A percentile compares a stretch with the other conserved stretches of the same genome.
These are phyloP conservation scores for Plasmopara halstedii DNA, from an alignment of 352 stramenopile genomes.

Conservation along the genomic window DNA sequence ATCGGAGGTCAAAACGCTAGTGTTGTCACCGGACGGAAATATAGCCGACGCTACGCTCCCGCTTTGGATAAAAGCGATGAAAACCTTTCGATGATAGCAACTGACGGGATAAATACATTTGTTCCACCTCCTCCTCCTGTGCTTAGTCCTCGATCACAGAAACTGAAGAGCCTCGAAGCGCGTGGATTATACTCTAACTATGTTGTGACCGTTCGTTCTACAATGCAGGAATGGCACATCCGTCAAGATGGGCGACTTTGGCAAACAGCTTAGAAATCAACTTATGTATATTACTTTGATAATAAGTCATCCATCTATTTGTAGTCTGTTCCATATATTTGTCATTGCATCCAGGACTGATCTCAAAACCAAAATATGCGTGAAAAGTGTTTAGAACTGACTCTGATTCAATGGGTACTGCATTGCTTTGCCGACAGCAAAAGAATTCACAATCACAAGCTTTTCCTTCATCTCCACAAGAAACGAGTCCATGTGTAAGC, in stretches of 20 bases:
- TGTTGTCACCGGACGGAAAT: neutral
- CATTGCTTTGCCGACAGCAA: too few species aligned
- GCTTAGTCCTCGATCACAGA: slow-evolving; percentile 15
- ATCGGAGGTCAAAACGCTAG: neutral
- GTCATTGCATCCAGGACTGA: too few species aligned
- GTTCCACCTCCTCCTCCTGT: neutral
- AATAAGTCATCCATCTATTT: too few species aligned
- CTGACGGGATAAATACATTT: neutral
- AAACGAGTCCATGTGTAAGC: too few species aligned
- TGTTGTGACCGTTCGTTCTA: slow-evolving; percentile 23
- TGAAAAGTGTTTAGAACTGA: too few species aligned
- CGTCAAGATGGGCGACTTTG: slow-evolving; percentile 35
- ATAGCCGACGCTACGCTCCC: slow-evolving; percentile 14
- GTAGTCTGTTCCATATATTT: too few species aligned
- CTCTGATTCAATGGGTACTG: too few species aligned
- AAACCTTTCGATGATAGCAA: slow-evolving; percentile 1
- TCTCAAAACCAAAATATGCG: too few species aligned
- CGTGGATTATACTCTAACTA: slow-evolving; percentile 29
- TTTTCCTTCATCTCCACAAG: too few species aligned
- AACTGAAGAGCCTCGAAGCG: slow-evolving; percentile 14
- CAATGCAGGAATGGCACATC: slow-evolving; percentile 44
- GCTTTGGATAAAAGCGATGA: slow-evolving; percentile 17
- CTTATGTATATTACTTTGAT: too few species aligned
- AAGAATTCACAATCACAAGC: too few species aligned
- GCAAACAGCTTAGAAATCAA: slow-evolving; percentile 11